Evolutionary conservation across 2,329 filamentous ascomycete genomes (phyloP).

Genomic region (Cladosporium oxysporum): DNA sequence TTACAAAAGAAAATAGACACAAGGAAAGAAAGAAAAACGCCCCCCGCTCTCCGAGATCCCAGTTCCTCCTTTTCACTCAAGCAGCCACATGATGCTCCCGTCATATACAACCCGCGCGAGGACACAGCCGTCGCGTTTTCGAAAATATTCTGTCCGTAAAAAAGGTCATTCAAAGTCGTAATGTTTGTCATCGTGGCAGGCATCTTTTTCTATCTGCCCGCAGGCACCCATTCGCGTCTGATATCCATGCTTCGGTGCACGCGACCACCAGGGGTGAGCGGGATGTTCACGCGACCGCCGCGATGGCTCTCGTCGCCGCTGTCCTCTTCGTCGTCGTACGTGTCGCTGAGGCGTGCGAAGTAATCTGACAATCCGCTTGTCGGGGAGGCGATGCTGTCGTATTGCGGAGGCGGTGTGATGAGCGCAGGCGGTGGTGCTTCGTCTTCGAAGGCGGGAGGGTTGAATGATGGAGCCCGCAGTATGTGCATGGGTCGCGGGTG

Average conservation of each 20-base stretch:
- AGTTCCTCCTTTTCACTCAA: neutral
- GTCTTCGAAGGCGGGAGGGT: constrained; percentile 83
- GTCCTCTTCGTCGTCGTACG: constrained; percentile 53
- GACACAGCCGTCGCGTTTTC: neutral
- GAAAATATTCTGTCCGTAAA: neutral
- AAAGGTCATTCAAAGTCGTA: neutral
- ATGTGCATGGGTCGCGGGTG: constrained; percentile 74
- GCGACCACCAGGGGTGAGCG: constrained; percentile 63
- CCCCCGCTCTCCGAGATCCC: neutral
- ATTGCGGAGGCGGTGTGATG: constrained; percentile 80
- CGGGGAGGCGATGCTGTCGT: constrained; percentile 75
- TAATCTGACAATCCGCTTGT: constrained; percentile 78
- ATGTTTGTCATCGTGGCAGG: neutral
- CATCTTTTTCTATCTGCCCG: constrained; percentile 20
- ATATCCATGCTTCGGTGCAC: constrained; percentile 65
- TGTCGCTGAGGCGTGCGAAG: constrained; percentile 74
- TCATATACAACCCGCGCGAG: neutral
- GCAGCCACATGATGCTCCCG: neutral
- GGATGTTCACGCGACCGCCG: constrained; percentile 54
- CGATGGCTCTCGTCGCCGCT: constrained; percentile 28
- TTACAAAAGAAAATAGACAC: neutral
- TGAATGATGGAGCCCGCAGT: constrained; percentile 79
- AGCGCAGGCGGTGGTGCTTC: constrained; percentile 73
- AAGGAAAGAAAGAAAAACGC: neutral
- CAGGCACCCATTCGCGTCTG: constrained; percentile 51